Percentiles rank a stretch among this genome's conserved stretches.
Evolutionary conservation across 2,329 filamentous ascomycete genomes (phyloP).

Genomic region (Penicillium capsulatum): DNA sequence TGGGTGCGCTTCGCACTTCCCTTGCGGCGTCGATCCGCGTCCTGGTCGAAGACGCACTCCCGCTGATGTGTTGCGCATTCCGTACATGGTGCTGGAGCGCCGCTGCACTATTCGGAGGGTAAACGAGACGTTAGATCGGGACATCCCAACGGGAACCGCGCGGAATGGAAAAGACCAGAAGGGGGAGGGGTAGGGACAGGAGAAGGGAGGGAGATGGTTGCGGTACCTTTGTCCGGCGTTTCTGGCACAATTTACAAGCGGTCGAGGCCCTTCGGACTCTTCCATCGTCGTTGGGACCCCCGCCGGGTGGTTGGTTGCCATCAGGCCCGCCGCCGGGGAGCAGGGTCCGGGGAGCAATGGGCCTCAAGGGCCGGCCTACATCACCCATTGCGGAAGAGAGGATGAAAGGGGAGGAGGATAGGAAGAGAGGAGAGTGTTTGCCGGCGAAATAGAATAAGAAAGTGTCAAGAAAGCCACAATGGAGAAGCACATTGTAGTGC

Average conservation of each 20-base stretch:
- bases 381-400: constrained; percentile 25
- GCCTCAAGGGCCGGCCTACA: constrained; percentile 27
- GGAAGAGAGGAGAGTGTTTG: no score
- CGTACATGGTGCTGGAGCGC: constrained; percentile 25
- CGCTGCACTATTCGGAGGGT: constrained; percentile 26
- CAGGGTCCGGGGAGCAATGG: constrained; percentile 30
- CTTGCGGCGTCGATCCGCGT: constrained; percentile 37
- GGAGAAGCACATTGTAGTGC: no score
- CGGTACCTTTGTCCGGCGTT: constrained; percentile 36
- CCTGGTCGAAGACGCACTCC: constrained; percentile 34
- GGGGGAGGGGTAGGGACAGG: neutral
- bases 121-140: neutral
- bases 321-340: constrained; percentile 10
- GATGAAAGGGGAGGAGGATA: no score
- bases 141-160: no score
- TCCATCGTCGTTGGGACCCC: constrained; percentile 26
- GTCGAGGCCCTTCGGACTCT: constrained; percentile 36
- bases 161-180: constrained; percentile 1
- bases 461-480: no score
- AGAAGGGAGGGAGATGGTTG: constrained; percentile 2
- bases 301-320: constrained; percentile 15
- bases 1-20: constrained; percentile 27
- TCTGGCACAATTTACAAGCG: constrained; percentile 38
- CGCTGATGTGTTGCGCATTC: constrained; percentile 34
- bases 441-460: no score